Conservation (phyloP, 495 filamentous ascomycete species). For the Lasiosphaeria hispida region DNA sequence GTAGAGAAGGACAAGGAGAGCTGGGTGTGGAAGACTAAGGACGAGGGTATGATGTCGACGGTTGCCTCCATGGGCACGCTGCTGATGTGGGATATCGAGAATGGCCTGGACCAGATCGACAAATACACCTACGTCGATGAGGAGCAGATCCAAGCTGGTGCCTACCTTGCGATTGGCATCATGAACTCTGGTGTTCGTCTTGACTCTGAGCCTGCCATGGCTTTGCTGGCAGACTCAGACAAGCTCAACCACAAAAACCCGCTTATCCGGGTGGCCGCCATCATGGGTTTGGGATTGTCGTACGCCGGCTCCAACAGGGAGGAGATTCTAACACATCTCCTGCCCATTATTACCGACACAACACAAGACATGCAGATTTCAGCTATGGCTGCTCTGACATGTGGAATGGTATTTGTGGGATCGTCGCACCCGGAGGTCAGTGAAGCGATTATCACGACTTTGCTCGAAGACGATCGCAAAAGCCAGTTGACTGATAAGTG, state of each 20-base stretch:
- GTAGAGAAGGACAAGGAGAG: slow-evolving; percentile 74
- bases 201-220: slow-evolving; percentile 83
- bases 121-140: slow-evolving; percentile 84
- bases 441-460: slow-evolving; percentile 81
- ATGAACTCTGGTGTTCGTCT: slow-evolving; percentile 86
- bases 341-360: slow-evolving; percentile 83
- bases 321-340: slow-evolving; percentile 71
- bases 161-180: slow-evolving; percentile 85
- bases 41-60: slow-evolving; percentile 95
- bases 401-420: slow-evolving; percentile 90
- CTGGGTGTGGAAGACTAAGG: slow-evolving; percentile 99
- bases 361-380: slow-evolving; percentile 88
- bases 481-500: slow-evolving; percentile 93
- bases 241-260: slow-evolving; percentile 74
- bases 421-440: slow-evolving; percentile 85
- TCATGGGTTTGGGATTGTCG: slow-evolving; percentile 93
- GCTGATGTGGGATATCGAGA: slow-evolving; percentile 85
- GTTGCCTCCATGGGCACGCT: slow-evolving; percentile 90
- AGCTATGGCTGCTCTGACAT: slow-evolving; percentile 89
- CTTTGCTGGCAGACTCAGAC: slow-evolving; percentile 74
- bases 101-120: slow-evolving; percentile 85
- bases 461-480: slow-evolving; percentile 86
- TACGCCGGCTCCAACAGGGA: slow-evolving; percentile 91
- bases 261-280: slow-evolving; percentile 71
- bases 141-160: slow-evolving; percentile 84